These are phyloP conservation scores for Vitis hybrid DNA, from an alignment of 177 flowering plant species.

Conservation along the genomic window DNA sequence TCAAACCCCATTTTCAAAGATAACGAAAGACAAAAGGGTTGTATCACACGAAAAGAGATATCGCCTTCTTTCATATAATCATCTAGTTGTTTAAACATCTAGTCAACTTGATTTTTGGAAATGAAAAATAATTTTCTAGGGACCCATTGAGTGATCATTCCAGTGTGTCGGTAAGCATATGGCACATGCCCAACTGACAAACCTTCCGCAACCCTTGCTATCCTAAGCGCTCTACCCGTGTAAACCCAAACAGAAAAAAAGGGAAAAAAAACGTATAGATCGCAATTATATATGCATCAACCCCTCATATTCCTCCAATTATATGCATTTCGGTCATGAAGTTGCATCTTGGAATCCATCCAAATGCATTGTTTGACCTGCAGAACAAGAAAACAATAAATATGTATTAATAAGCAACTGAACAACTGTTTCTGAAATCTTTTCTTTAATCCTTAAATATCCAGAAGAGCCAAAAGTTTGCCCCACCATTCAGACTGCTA, in stretches of 20 bases:
- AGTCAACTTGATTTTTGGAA: not conserved
- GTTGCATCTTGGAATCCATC: conserved; percentile 7
- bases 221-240: not conserved
- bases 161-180: not conserved
- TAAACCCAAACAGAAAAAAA: not conserved
- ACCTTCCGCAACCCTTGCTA: not conserved
- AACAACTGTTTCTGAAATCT: not conserved
- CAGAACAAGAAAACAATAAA: not conserved
- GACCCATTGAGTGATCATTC: not conserved
- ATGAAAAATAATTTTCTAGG: not conserved
- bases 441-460: not conserved
- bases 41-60: not conserved
- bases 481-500: not conserved
- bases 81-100: no score
- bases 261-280: not conserved
- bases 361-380: conserved; percentile 7
- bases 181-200: not conserved
- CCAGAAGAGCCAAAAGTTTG: not conserved
- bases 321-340: not conserved
- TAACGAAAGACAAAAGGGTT: not conserved
- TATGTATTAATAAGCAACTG: not conserved
- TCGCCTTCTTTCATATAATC: not conserved
- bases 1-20: conserved; percentile 1
- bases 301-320: not conserved
- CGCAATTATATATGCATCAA: not conserved